phyloP scores from a whole-genome alignment of 2,329 filamentous ascomycete species.

The Beauveria caledonica region DNA sequence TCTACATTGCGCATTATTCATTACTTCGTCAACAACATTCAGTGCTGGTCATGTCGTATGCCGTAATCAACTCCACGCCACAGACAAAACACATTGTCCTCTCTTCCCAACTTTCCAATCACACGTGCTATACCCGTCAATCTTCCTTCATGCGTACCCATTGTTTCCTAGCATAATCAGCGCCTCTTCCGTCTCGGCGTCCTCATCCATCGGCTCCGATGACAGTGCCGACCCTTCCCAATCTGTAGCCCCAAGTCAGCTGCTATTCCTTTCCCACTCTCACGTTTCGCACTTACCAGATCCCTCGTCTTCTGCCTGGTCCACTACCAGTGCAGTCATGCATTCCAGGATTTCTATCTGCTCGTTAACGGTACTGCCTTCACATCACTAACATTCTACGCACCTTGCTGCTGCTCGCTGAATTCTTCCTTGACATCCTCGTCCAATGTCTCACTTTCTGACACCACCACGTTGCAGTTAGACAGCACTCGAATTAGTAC shows the following conservation, averaged over 20 bases:
- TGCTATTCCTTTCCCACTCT: not conserved
- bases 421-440: conserved; percentile 25
- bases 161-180: not conserved
- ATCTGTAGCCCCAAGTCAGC: conserved; percentile 27
- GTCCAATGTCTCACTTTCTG: conserved; percentile 21
- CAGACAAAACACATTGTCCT: not conserved
- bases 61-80: not conserved
- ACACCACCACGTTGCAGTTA: conserved; percentile 34
- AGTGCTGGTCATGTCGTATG: not conserved
- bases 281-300: conserved; percentile 42
- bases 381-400: conserved; percentile 7
- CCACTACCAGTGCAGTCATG: conserved; percentile 47
- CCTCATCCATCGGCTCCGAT: conserved; percentile 42
- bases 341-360: conserved; percentile 32
- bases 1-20: not conserved
- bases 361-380: not conserved
- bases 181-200: not conserved
- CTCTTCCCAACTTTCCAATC: not conserved
- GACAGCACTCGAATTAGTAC: conserved; percentile 35
- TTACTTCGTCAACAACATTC: not conserved
- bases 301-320: conserved; percentile 50
- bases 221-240: conserved; percentile 49
- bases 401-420: conserved; percentile 20
- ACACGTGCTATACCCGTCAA: not conserved
- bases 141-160: not conserved